Evolutionary conservation across 148 eudicot genomes (phyloP), one percentile per base, ranked within the genome.

Genomic region (Pouteria glomerata): DNA sequence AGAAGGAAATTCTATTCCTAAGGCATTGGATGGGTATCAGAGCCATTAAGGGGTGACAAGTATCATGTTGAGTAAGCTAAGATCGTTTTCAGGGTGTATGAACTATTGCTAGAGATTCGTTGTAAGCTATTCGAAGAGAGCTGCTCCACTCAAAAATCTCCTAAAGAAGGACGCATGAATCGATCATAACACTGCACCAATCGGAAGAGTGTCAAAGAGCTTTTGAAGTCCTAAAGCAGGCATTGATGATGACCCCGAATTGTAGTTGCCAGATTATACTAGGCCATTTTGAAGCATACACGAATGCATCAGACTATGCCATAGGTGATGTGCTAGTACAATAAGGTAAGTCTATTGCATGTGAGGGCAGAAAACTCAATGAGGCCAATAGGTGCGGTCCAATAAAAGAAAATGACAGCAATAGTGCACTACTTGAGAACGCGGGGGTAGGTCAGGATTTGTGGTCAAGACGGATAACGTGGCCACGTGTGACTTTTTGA

Each of bases 11-110:
- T 13, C 59, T 56, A 56, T 24, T 56, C 59, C 30, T 56, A 24
- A 29, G 68, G 68, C 51, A 64, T 64, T 64, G 68, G 51, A 41
- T 64, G 68, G 68, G 68, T 51, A 39, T 39, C 29, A 64, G 51
- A 41, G 51, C 50, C 51, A 64, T 64, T 16, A 51, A 64, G 51
- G 30, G 41, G 68, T 39, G 51, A 29, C 68, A 64, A 64, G 8
- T 64, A 64, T 27, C 68, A 41, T 39, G 68, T 27, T 64, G 68
- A 64, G 68, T 64, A 21, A 64, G 68, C 68, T 64, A 51, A 51
- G 23, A 51, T 51, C 24, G 1, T 51, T 51, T 51, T 51, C 19
- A 51, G 24, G 23, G 56, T 1, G 18, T n/a, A 8, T 51, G 56
- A 51, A 51, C 56, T 51, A 51, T 51, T 51, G 19, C 56, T 18